Conservation (phyloP, 1,284 basidiomycete species). For the Leccinum proliferum region DNA sequence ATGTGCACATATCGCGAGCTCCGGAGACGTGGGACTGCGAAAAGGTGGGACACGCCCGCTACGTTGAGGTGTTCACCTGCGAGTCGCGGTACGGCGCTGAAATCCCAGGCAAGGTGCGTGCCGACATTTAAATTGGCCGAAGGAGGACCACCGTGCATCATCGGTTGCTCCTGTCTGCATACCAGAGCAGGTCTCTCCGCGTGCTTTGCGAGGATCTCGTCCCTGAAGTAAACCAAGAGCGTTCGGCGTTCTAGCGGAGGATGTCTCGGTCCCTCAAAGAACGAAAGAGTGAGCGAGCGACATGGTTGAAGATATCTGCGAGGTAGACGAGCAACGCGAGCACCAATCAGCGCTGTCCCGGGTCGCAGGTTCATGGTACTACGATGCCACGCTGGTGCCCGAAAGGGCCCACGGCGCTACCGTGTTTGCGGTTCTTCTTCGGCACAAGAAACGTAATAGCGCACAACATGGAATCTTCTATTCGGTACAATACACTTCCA, state of each 20-base stretch:
- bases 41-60: constrained; percentile 65
- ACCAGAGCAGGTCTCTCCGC: constrained; percentile 58
- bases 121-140: constrained; percentile 42
- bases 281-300: constrained; percentile 37
- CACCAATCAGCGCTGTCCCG: background rate
- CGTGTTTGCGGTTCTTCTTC: too few species aligned
- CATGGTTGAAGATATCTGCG: constrained; percentile 1
- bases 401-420: background rate
- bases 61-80: constrained; percentile 61
- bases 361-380: constrained; percentile 9
- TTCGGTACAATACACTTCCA: background rate
- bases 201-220: constrained; percentile 48
- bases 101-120: constrained; percentile 70
- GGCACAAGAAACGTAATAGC: background rate
- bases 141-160: constrained; percentile 54
- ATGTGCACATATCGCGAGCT: constrained; percentile 57
- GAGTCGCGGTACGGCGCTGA: constrained; percentile 31
- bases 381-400: background rate
- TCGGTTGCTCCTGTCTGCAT: constrained; percentile 53
- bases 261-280: constrained; percentile 52
- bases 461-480: background rate
- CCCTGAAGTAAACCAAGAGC: constrained; percentile 57
- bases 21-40: constrained; percentile 68
- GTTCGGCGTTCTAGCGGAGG: constrained; percentile 60
- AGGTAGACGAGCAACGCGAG: background rate